These are phyloP conservation scores for Carex arenaria DNA, from an alignment of 202 grass and related monocot genomes.

Conservation along the genomic window DNA sequence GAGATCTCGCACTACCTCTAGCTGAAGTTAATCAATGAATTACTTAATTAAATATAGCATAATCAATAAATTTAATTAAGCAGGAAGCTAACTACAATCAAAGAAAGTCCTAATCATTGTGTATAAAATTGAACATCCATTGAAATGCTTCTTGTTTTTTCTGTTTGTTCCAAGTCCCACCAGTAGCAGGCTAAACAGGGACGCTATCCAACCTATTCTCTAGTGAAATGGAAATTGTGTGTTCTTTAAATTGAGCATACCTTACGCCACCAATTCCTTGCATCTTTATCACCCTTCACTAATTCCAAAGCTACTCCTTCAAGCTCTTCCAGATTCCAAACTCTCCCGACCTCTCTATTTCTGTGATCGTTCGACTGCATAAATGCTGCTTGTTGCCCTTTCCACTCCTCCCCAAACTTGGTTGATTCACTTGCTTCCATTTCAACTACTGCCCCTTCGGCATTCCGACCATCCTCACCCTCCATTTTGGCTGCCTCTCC, in stretches of 20 bases:
- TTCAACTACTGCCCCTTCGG: conserved; percentile 15
- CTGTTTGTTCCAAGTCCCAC: not conserved
- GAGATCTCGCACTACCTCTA: conserved; percentile 60
- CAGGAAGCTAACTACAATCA: not conserved
- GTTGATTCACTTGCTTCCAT: conserved; percentile 27
- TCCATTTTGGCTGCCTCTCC: not conserved
- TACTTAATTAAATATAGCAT: not conserved
- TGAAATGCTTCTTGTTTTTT: not conserved
- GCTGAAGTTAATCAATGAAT: conserved; percentile 41
- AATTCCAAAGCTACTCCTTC: conserved; percentile 51
- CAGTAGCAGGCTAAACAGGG: not conserved
- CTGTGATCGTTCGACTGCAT: conserved; percentile 79
- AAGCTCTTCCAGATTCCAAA: conserved; percentile 68
- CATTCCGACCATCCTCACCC: not conserved
- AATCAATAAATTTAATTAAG: not conserved
- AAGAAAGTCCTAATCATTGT: not conserved
- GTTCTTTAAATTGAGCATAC: conserved; percentile 30
- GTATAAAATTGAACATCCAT: not conserved
- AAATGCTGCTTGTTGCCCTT: conserved; percentile 62
- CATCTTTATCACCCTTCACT: conserved; percentile 69
- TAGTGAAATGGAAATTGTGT: not conserved
- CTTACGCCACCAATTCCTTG: conserved; percentile 94
- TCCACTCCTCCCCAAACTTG: conserved; percentile 60
- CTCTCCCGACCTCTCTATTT: conserved; percentile 41
- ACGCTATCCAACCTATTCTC: not conserved